Percentiles rank a stretch among this genome's conserved stretches.
phyloP scores from a whole-genome alignment of 1,284 basidiomycete genomes.

The Pseudozyma pruni region DNA sequence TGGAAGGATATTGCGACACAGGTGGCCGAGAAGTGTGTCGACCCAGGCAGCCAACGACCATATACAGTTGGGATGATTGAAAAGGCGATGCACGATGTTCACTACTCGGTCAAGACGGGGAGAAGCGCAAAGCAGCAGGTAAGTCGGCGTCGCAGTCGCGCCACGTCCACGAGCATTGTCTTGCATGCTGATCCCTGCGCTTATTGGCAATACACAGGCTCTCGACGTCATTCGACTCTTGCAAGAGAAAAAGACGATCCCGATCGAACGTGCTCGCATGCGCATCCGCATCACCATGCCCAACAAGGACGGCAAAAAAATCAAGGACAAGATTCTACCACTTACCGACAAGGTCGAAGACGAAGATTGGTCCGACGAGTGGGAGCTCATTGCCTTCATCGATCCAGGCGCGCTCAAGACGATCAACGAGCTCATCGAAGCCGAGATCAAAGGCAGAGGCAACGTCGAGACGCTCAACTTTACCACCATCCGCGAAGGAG shows the following conservation, averaged over 20 bases:
- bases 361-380: conserved; percentile 81
- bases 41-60: conserved; percentile 86
- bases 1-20: conserved; percentile 93
- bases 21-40: conserved; percentile 93
- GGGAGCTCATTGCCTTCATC: conserved; percentile 84
- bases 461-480: conserved; percentile 71
- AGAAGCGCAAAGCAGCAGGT: conserved; percentile 81
- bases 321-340: conserved; percentile 79
- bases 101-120: conserved; percentile 86
- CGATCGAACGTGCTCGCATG: conserved; percentile 93
- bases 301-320: conserved; percentile 76
- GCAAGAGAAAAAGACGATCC: conserved; percentile 77
- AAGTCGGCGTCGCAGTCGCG: no score
- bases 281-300: conserved; percentile 85
- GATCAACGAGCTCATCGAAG: conserved; percentile 88
- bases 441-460: conserved; percentile 83
- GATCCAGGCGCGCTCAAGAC: conserved; percentile 90
- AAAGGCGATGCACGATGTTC: conserved; percentile 94
- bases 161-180: no score
- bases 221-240: conserved; percentile 89
- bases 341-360: conserved; percentile 85
- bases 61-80: conserved; percentile 97
- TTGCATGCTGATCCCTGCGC: not conserved
- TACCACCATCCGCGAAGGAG: conserved; percentile 56
- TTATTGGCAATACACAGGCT: conserved; percentile 77